Percentiles rank a stretch among this genome's conserved stretches.
These are phyloP conservation scores for Hippophae rhamnoides DNA, from an alignment of 306 rosid species.

Conservation along the genomic window DNA sequence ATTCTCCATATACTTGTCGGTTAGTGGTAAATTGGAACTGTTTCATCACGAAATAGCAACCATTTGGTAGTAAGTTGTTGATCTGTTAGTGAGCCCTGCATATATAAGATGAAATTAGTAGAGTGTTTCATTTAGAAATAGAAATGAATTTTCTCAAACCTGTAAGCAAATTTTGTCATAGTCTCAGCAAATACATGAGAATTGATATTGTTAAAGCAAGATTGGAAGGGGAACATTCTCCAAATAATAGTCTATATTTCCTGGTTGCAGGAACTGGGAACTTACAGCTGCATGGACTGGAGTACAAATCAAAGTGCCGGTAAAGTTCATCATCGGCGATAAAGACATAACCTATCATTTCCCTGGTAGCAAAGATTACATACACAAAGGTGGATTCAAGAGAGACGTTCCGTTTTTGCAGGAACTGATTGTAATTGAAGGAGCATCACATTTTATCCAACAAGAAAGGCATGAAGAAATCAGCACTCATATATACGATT, in stretches of 20 bases:
- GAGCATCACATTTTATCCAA: constrained; percentile 27
- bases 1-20: no score
- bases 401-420: constrained; percentile 20
- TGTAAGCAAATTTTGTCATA: no score
- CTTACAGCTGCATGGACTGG: constrained; percentile 23
- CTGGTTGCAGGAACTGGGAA: constrained; percentile 23
- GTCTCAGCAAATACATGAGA: no score
- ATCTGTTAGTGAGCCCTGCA: no score
- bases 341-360: constrained; percentile 16
- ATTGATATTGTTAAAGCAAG: no score
- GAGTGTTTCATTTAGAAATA: no score
- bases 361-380: constrained; percentile 21
- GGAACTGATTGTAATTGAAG: constrained; percentile 20
- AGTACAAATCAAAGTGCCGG: constrained; percentile 19
- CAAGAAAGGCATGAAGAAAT: constrained; percentile 24
- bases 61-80: no score
- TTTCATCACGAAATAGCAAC: no score
- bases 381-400: constrained; percentile 21
- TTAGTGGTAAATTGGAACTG: no score
- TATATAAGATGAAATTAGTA: no score
- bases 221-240: not conserved
- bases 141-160: no score
- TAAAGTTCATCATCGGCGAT: constrained; percentile 20
- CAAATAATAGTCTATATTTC: not conserved
- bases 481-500: constrained; percentile 17